Evolutionary conservation across 2,329 filamentous ascomycete species (phyloP), one percentile per base, ranked within the genome.

Genomic region (Aspergillus pseudoterreus): DNA sequence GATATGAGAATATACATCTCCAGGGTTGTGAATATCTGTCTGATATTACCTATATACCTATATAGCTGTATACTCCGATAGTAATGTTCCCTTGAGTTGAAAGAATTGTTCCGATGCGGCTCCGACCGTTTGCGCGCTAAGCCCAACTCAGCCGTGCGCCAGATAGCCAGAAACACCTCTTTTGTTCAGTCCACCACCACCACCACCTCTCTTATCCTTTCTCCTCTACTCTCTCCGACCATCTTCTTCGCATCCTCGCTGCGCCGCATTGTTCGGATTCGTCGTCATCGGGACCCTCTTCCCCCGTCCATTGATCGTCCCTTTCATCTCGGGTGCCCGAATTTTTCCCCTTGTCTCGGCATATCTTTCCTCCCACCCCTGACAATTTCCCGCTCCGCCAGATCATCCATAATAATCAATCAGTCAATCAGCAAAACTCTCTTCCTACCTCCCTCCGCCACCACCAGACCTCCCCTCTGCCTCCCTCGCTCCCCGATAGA

Each of bases 311-410:
- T 38, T 49, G 33, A 22, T 38, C 24, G 30, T 45, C 47, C 32
- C 36, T 39, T 33, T 24, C 30, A 22, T 41, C 38, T 42, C 36
- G 35, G 22, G 22, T 33, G 33, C 46, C 39, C 46, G 24, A 49
- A 35, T 30, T 50, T 50, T 35, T 54, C 36, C 35, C 47, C 51
- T 42, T 42, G 39, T 42, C 39, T 42, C 39, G 39, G 39, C 41
- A 32, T 41, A 48, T 54, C 41, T 38, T 41, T 30, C 27, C 35
- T 17, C 47, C 56, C 52, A 55, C 57, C 59, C 56, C 57, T 59
- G 57, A 59, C 58, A 61, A 64, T 63, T 54, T 54, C 56, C 56
- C 49, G 49, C 49, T 49, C 51, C 10, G 10, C 22, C 21, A 44
- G 27, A 30, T 30, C 27, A 30, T 30, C 27, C 27, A 30, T 30